Evolutionary conservation across 257 asterid genomes (phyloP), one percentile per base, ranked within the genome.

Genomic region (Ballota nigra): DNA sequence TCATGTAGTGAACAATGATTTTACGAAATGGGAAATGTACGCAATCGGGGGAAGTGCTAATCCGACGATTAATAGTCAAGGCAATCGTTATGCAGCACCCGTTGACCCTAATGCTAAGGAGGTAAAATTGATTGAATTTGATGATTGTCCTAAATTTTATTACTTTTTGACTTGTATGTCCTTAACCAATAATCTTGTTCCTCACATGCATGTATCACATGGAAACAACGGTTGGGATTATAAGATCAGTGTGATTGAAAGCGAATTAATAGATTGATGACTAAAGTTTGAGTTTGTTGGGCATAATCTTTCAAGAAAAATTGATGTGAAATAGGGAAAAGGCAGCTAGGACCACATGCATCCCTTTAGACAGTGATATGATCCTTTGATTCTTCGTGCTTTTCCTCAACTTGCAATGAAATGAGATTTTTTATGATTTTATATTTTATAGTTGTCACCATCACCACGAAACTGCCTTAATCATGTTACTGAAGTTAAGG

Each of bases 21-120:
- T 85, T 63, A 85, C 89, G 0, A 81, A 81, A 51, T 87, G 93
- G 93, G 36, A 87, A 75, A 87, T 87, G 93, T 87, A 85, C 38
- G 93, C 91, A 0, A 85, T 87, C 2, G 93, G 93, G 11, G 93
- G 93, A 4, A 87, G 93, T 51, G 93, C 86, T 31, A 76, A 58
- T 40, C 93, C 93, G 4, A 87, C 93, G 22, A 87, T 87, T 24
- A 87, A 87, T 13, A 87, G 93, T 26, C 93, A 87, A 34, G 93
- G 87, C 63, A 87, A 87, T 66, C 86, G 93, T 0, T 87, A 87
- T 12, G 75, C 70, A 47, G 93, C 91, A 0, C 93, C 91, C 0
- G 2, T 55, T 5, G 86, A 87, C 63, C 83, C 90, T 2, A 83
- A 81, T 65, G 87, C 93, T 0, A 87, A 87, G 66, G 91, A 87